Conservation (phyloP, 75 land plant genomes). For the Cryptomeria japonica region DNA sequence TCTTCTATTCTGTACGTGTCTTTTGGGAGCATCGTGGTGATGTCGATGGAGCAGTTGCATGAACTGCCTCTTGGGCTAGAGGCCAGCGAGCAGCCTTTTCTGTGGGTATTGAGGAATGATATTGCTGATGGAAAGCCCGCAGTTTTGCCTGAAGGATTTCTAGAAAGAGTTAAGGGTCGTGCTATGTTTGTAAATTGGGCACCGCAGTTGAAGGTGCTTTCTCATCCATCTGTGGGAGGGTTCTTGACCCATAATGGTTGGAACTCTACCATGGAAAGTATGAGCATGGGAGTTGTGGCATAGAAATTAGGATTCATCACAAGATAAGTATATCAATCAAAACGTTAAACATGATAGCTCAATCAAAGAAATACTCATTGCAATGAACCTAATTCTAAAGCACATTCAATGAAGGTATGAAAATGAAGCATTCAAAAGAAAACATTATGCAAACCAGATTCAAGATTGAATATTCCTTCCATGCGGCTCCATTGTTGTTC, state of each 20-base stretch:
- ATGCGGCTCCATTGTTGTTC: no score
- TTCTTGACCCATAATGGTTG: constrained; percentile 29
- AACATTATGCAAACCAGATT: no score
- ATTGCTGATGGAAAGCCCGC: background rate
- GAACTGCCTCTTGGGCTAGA: no score
- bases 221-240: constrained; percentile 20
- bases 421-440: no score
- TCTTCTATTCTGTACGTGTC: constrained; percentile 19
- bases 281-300: constrained; percentile 27
- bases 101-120: constrained; percentile 11
- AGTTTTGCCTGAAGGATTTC: background rate
- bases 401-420: no score
- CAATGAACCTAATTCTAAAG: no score
- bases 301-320: no score
- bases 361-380: no score
- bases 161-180: background rate
- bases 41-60: constrained; percentile 16
- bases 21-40: constrained; percentile 23
- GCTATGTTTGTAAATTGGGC: constrained; percentile 3
- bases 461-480: no score
- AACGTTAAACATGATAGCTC: no score
- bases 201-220: constrained; percentile 18
- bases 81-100: no score
- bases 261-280: constrained; percentile 30
- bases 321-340: no score